Base-by-base conservation (phyloP, 1,139 yeast genomes). In the Candida buenavistaensis region DNA sequence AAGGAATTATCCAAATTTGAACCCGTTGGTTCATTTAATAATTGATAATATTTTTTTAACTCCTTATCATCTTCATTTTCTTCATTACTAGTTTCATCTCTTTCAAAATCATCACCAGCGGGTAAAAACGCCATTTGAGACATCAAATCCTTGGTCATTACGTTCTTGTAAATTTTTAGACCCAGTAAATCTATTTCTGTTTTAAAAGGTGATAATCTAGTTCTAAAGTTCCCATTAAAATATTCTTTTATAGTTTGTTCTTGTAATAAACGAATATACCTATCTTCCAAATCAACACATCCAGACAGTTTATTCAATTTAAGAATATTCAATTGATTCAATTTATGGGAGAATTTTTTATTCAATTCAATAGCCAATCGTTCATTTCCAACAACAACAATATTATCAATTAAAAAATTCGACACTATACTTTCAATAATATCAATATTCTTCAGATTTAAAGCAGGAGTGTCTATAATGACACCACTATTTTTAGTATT, bases 171-270 rank as follows among this genome's bases (percentile, higher is more conserved):
- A n/a, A 69, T 52, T n/a, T 53, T 51, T 37, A 60, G 59, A 37
- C 60, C 72, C 17, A 57, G 52, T 10, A 57, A 46, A 37, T 64
- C 71, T 29, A 70, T 60, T 27, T 68, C 75, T 2, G 74, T 69
- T 41, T 68, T 71, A 50, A 68, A 69, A 1, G 99, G 98, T 5
- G 95, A 84, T 35, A 94, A 67, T 4, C 82, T 78, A 6, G 79
- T 76, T 35, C 72, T 72, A 27, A 67, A 63, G 11, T 77, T 76
- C 2, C 98, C 98, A 52, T 94, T 88, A 51, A 94, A 94, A 56
- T 92, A 94, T 51, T 89, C 95, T 52, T 80, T 80, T 36, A 92
- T 87, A 4, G 83, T 68, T 33, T 78, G 75, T 49, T 89, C 86
- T 55, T 92, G 97, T 17, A 73, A 43, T 30, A 82, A 77, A 51